Percentiles rank a stretch among this genome's conserved stretches.
Conservation (phyloP, 345 rosid genomes). For the Gynandropsis gynandra region DNA sequence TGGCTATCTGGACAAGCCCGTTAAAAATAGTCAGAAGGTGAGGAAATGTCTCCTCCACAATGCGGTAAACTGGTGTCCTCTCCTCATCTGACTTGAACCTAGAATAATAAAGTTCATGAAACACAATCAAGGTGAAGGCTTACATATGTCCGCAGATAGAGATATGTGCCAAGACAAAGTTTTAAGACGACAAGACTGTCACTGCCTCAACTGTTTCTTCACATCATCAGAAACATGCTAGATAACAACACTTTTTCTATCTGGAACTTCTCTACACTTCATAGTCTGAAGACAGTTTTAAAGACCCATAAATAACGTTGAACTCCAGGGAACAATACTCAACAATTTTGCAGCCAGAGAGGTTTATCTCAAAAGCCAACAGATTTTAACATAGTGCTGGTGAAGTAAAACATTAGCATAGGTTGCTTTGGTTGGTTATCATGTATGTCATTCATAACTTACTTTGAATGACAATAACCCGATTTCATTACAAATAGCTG, state of each 20-base stretch:
- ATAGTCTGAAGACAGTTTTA: not conserved
- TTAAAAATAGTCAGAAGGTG: constrained; percentile 69
- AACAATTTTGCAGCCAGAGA: no score
- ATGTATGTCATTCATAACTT: not conserved
- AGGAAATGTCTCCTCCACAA: constrained; percentile 86
- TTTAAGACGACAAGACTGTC: constrained; percentile 10
- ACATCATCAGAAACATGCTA: not conserved
- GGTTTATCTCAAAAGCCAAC: no score
- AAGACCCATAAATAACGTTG: not conserved
- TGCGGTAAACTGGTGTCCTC: constrained; percentile 74
- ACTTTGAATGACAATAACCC: not conserved
- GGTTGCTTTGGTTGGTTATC: no score
- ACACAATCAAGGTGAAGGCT: constrained; percentile 6
- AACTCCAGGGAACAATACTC: not conserved
- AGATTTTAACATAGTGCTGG: no score
- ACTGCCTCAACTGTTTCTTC: not conserved
- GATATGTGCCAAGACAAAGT: no score
- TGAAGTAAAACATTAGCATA: no score
- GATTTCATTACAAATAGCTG: not conserved
- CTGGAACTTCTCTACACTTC: constrained; percentile 14
- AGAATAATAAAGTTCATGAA: constrained; percentile 16
- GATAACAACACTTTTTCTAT: constrained; percentile 7
- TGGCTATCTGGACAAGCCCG: constrained; percentile 70
- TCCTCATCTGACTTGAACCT: constrained; percentile 99
- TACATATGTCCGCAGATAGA: not conserved